These are phyloP conservation scores for Fraxinus platypoda DNA, from an alignment of 305 asterid species.

Conservation along the genomic window DNA sequence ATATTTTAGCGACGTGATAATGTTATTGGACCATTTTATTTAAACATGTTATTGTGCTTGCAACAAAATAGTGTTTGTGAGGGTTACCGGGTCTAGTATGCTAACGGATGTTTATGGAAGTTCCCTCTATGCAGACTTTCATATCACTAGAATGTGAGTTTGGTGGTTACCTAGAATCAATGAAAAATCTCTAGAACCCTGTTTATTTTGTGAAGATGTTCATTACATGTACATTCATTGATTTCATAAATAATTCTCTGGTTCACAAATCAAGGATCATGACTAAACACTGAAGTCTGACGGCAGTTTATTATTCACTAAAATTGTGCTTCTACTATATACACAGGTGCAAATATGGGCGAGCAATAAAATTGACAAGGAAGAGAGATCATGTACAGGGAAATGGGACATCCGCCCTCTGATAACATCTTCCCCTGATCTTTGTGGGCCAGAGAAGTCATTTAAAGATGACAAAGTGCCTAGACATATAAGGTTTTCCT, in stretches of 20 bases:
- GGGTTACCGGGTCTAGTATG: slow-evolving; percentile 4
- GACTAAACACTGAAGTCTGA: slow-evolving; percentile 15
- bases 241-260: slow-evolving; percentile 15
- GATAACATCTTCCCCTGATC: slow-evolving; percentile 72
- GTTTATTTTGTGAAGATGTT: slow-evolving; percentile 7
- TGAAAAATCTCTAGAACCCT: slow-evolving; percentile 8
- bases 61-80: not conserved
- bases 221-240: not conserved
- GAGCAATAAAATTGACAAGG: slow-evolving; percentile 75
- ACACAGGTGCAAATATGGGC: slow-evolving; percentile 91
- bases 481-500: slow-evolving; percentile 75
- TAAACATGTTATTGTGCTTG: not conserved
- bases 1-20: not conserved
- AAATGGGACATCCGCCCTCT: slow-evolving; percentile 88
- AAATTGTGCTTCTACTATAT: slow-evolving; percentile 23
- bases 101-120: slow-evolving; percentile 1
- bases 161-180: not conserved
- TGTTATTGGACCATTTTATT: not conserved
- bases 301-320: slow-evolving; percentile 5
- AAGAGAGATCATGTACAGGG: slow-evolving; percentile 82
- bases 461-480: slow-evolving; percentile 52
- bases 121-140: slow-evolving; percentile 12
- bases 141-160: not conserved
- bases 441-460: slow-evolving; percentile 71
- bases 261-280: slow-evolving; percentile 5